These are phyloP conservation scores for Pinus albicaulis DNA, from an alignment of 75 land plant species.

Conservation along the genomic window DNA sequence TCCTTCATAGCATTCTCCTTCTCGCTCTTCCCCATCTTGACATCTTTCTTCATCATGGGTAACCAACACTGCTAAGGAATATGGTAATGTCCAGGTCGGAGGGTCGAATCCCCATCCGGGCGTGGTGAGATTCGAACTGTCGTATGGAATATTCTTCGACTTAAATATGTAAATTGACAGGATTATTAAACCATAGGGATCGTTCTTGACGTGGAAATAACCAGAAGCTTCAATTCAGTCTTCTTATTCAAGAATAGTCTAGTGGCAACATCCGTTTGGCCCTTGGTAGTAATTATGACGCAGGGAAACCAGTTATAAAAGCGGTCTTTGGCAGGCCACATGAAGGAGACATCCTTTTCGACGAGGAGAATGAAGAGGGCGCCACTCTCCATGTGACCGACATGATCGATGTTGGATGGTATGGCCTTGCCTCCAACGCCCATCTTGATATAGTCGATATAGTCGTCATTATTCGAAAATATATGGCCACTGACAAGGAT, in stretches of 20 bases:
- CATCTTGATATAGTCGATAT: conserved; percentile 96
- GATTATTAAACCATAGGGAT: conserved; percentile 93
- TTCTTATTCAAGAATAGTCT: conserved; percentile 28
- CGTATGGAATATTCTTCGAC: conserved; percentile 97
- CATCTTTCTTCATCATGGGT: conserved; percentile 96
- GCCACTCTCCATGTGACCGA: conserved; percentile 76
- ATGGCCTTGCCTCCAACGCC: conserved; percentile 98
- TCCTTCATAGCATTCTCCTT: conserved; percentile 97
- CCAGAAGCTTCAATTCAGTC: conserved; percentile 83
- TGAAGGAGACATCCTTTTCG: conserved; percentile 95
- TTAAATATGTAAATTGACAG: conserved; percentile 93
- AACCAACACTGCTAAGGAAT: conserved; percentile 92
- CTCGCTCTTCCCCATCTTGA: conserved; percentile 91
- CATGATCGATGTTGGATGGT: conserved; percentile 92
- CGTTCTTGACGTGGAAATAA: conserved; percentile 84
- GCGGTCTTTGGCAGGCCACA: conserved; percentile 87
- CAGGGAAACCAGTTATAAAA: conserved; percentile 59
- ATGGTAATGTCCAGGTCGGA: conserved; percentile 85
- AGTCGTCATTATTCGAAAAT: conserved; percentile 79
- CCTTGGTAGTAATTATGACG: conserved; percentile 61
- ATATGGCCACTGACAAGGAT: conserved; percentile 73
- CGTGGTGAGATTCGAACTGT: conserved; percentile 85
- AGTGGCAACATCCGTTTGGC: conserved; percentile 76
- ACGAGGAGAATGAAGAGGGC: conserved; percentile 91
- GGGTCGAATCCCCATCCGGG: conserved; percentile 96